Evolutionary conservation across 306 rosid species (phyloP).

Genomic region (Corylus americana): DNA sequence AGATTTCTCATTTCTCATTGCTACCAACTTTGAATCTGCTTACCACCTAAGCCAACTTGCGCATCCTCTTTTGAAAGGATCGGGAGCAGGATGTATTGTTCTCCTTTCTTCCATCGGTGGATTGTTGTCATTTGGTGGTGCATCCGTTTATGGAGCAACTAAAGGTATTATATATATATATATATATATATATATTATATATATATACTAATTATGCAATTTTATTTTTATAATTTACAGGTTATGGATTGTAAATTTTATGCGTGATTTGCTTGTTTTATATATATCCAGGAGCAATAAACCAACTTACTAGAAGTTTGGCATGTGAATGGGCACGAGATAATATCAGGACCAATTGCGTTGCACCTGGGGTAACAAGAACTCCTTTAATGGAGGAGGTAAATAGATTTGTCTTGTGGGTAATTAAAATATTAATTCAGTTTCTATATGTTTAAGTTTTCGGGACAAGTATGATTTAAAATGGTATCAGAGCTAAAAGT

Average conservation of each 20-base stretch:
- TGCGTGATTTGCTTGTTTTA: no score
- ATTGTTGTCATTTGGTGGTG: background rate
- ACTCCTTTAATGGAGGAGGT: background rate
- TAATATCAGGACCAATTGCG: conserved; percentile 4
- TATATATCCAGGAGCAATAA: conserved; percentile 1
- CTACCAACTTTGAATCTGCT: conserved; percentile 10
- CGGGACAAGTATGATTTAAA: no score
- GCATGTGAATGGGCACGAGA: conserved; percentile 22
- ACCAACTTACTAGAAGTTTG: conserved; percentile 3
- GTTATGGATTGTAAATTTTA: no score
- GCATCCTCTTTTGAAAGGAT: conserved; percentile 2
- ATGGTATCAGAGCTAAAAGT: no score
- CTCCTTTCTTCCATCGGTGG: conserved; percentile 28
- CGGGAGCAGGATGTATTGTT: background rate
- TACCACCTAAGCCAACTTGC: conserved; percentile 10
- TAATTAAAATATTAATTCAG: no score
- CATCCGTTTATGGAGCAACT: background rate
- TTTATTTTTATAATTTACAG: no score
- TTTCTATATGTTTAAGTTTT: no score
- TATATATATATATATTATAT: no score
- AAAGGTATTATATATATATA: background rate
- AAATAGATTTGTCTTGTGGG: no score
- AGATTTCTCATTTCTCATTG: conserved; percentile 5
- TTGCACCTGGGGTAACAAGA: background rate
- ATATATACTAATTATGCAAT: background rate